Evolutionary conservation across 2,329 filamentous ascomycete species (phyloP).

Genomic region (Claviceps maximensis): DNA sequence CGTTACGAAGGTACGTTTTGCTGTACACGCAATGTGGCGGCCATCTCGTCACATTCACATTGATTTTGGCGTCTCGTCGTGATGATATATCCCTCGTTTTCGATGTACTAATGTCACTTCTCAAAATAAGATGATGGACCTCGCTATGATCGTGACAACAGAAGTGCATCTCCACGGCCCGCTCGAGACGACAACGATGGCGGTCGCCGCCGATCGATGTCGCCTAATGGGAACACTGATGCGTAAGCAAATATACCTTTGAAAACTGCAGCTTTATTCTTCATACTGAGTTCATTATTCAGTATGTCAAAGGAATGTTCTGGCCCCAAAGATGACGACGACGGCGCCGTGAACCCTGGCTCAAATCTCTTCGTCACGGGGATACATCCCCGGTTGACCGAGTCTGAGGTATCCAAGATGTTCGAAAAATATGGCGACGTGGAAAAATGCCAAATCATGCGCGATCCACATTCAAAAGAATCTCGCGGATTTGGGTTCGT

Average conservation of each 20-base stretch:
- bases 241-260: slow-evolving; percentile 10
- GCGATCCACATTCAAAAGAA: slow-evolving; percentile 95
- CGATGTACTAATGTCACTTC: not conserved
- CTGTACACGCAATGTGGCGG: slow-evolving; percentile 1
- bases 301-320: slow-evolving; percentile 41
- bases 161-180: slow-evolving; percentile 51
- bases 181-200: slow-evolving; percentile 48
- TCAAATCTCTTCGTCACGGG: slow-evolving; percentile 98
- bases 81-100: not conserved
- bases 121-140: slow-evolving; percentile 42
- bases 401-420: slow-evolving; percentile 82
- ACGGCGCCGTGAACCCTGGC: slow-evolving; percentile 77
- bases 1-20: slow-evolving; percentile 44
- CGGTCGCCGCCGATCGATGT: slow-evolving; percentile 47
- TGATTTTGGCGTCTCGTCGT: not conserved
- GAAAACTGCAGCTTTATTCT: not conserved
- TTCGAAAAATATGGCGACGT: slow-evolving; percentile 99
- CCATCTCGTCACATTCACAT: not conserved
- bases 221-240: slow-evolving; percentile 37
- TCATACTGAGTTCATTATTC: not conserved
- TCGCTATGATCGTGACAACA: slow-evolving; percentile 53
- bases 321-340: slow-evolving; percentile 48
- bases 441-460: slow-evolving; percentile 99
- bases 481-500: slow-evolving; percentile 98
- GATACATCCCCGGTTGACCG: slow-evolving; percentile 83